phyloP scores from a whole-genome alignment of 352 stramenopile genomes.

The Phytophthora cactorum region DNA sequence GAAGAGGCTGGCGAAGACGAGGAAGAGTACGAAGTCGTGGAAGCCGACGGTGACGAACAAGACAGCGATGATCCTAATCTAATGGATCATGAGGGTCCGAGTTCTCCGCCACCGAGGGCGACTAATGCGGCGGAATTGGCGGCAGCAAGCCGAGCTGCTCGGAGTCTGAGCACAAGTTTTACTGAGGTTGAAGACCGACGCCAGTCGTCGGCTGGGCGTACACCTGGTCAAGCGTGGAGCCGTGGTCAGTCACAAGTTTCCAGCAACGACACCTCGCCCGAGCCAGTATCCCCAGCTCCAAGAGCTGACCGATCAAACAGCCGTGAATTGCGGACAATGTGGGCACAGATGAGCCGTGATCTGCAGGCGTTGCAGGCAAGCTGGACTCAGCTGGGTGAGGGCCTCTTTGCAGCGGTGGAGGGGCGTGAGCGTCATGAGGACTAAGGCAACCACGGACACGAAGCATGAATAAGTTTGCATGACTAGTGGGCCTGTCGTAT shows the following conservation, averaged over 20 bases:
- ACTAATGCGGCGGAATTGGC: neutral
- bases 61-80: neutral
- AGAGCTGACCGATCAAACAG: neutral
- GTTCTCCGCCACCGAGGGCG: neutral
- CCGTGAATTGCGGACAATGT: constrained; percentile 1
- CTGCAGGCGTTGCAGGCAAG: constrained; percentile 18
- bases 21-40: constrained; percentile 4
- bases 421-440: neutral
- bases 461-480: too few relatives aligned
- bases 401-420: constrained; percentile 8
- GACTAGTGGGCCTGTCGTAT: too few relatives aligned
- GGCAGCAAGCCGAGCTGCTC: neutral
- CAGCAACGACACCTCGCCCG: constrained; percentile 14
- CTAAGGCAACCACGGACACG: neutral
- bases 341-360: constrained; percentile 20
- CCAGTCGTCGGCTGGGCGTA: constrained; percentile 15
- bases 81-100: neutral
- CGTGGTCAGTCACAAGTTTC: neutral
- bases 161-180: constrained; percentile 21
- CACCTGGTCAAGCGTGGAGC: constrained; percentile 2
- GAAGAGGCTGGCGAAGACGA: neutral
- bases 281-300: constrained; percentile 5
- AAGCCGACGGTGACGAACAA: neutral
- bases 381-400: constrained; percentile 18
- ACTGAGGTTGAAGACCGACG: constrained; percentile 7